Evolutionary conservation across 345 rosid species (phyloP), one percentile per base, ranked within the genome.

Genomic region (Jatropha curcas): DNA sequence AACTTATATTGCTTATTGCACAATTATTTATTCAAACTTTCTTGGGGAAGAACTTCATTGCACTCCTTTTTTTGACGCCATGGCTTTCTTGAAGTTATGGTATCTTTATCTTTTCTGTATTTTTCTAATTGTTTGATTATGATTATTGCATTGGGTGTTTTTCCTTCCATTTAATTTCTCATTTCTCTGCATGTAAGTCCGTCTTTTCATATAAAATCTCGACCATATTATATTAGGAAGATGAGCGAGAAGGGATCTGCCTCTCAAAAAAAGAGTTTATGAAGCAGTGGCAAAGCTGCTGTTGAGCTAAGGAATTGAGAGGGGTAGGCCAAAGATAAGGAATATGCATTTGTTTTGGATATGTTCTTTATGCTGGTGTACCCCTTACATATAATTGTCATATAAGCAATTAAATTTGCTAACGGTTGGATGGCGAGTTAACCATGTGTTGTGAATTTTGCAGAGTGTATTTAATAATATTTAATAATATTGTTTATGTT

Each of bases 61-160:
- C 99, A 65, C 90, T 95, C 72, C 98, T n/a, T 92, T 86, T 87
- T 95, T 28, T 85, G 99, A 33, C 82, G 99, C 34, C 99, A 95
- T 79, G 99, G 98, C 16, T n/a, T 95, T 92, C 81, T 85, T 90
- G 83, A 95, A 95, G 83, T 95, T 95, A 80, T 95, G 98, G 99
- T 95, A 82, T 52, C 85, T 66, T 67, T 10, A 67, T 59, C 24
- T 34, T 34, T 34, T 19, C 33, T 22, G 27, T 52, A 27, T 59
- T 55, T 50, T 31, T 2, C 34, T 34, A 17, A 3, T 28, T 34
- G 39, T 76, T n/a, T 52, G 37, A 1, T 7, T 55, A 24, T 71
- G 71, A 3, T 64, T 52, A 48, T 68, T 30, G 58, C 34, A 14
- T 24, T 2, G 2, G 14, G 25, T 60, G 52, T 28, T 68, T 39